Percentiles rank a stretch among this genome's conserved stretches.
Evolutionary conservation across 805 yeast genomes (phyloP).

Genomic region (Kluyveromyces aestuarii): DNA sequence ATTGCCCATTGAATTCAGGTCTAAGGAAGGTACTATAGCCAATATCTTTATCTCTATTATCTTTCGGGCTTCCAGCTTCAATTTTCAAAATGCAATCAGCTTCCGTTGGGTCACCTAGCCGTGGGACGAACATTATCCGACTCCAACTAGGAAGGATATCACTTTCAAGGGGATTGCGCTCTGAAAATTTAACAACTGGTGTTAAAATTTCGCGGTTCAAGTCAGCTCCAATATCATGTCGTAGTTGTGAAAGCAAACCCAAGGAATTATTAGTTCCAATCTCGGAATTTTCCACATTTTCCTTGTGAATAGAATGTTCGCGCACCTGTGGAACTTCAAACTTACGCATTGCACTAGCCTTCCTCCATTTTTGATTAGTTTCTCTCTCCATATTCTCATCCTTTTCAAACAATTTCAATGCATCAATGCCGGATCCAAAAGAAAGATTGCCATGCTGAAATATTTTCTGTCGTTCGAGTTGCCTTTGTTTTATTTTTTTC

Average conservation of each 20-base stretch:
- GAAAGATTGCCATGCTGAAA: background rate
- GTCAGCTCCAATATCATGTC: background rate
- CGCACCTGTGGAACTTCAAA: background rate
- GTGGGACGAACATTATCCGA: background rate
- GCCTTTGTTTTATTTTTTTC: conserved; percentile 1
- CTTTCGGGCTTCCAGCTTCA: background rate
- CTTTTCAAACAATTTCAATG: background rate
- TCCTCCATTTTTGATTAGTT: background rate
- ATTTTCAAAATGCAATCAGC: conserved; percentile 1
- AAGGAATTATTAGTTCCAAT: background rate
- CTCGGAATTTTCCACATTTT: background rate
- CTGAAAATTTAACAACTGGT: background rate
- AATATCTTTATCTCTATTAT: background rate
- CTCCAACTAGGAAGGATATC: background rate
- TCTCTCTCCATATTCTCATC: too few species aligned
- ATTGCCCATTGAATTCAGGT: background rate
- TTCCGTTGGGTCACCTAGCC: background rate
- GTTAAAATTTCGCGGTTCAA: background rate
- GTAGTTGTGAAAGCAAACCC: background rate
- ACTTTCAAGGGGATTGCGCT: background rate
- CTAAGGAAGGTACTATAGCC: background rate
- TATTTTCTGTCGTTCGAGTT: background rate
- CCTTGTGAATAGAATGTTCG: background rate
- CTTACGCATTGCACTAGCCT: background rate
- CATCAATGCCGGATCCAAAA: background rate